Evolutionary conservation across 164 flowering plant genomes (phyloP), one percentile per base, ranked within the genome.

Genomic region (Stephania cephalantha): DNA sequence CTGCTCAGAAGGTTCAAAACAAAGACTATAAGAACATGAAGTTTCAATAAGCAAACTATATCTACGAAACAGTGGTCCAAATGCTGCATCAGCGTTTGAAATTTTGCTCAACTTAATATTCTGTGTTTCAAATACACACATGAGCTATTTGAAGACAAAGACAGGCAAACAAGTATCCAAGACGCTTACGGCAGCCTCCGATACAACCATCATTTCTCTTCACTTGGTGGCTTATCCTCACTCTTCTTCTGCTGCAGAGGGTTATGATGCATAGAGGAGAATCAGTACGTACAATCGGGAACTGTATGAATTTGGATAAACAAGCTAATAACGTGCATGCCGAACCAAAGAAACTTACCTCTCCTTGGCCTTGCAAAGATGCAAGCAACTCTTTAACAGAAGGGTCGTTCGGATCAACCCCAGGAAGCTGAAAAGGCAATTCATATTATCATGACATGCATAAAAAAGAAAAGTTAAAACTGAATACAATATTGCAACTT

Each of bases 371-470:
- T 85, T 90, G 94, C 86, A 94, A 82, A 72, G 98, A 92, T 71
- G 96, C 97, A 79, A 94, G 90, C 78, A 92, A 77, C 76, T 94
- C 97, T 83, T 85, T 92, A 70, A 92, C 95, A 13, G 96, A 87
- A 42, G 97, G 96, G 78, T 94, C 97, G 83, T 91, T 88, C 53
- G 95, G 93, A 79, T 91, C 95, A 81, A 92, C 98, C 55, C 98
- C 98, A 20, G 97, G 97, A 80, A 94, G 97, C 98, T 94, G 90
- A 71, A 77, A 75, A 75, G 77, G 68, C 50, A 81, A 74, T 6
- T 35, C 3, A 66, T 55, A 69, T 13, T 42, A 74, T n/a, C 5
- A 71, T 2, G 69, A 17, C 20, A 45, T 46, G 35, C 4, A 35
- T 35, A 35, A 35, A 35, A 35, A 35, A 35, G 42, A 25, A 10